Evolutionary conservation across 2,329 filamentous ascomycete genomes (phyloP), one percentile per base, ranked within the genome.

Genomic region (Reticulascus tulasneorum): DNA sequence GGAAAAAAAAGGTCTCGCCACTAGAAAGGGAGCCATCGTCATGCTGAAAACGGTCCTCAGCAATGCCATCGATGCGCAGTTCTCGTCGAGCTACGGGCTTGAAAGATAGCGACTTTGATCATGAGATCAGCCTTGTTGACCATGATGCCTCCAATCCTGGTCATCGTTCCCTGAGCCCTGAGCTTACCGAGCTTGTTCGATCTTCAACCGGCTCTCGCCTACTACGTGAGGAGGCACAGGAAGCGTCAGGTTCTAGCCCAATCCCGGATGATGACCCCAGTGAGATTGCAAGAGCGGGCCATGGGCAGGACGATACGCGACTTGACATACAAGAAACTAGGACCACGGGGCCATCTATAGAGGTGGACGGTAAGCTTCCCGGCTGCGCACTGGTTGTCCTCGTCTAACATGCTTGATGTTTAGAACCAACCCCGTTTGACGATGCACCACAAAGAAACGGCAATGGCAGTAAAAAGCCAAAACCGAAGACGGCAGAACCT

Each of bases 81-180:
- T 77, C 72, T 45, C 77, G 77, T 51, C 76, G 78, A 51, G 72
- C 66, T 23, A 55, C 66, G 33, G 63, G 66, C 37, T 64, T 79
- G 38, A 71, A 73, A 55, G 76, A 80, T 46, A 65, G 62, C 54
- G 77, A 83, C 48, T 83, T 82, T 52, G 79, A 84, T 50, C 84
- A 86, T 59, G 79, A 82, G 56, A 89, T 90, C 53, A 63, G 56
- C 47, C 75, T 90, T 23, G 67, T 86, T 47, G 82, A 87, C 56
- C 64, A 69, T 37, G 66, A 67, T 51, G 44, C 54, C 42, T n/a
- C n/a, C n/a, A n/a, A n/a, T n/a, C n/a, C n/a, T n/a, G n/a, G n/a
- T n/a, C n/a, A n/a, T n/a, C 22, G 19, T 32, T 23, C 42, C 9
- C 28, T 35, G n/a, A 44, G 42, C 13, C 23, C 26, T 17, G 39